phyloP scores from a whole-genome alignment of 2,329 filamentous ascomycete genomes.

The Colletotrichum plurivorum region DNA sequence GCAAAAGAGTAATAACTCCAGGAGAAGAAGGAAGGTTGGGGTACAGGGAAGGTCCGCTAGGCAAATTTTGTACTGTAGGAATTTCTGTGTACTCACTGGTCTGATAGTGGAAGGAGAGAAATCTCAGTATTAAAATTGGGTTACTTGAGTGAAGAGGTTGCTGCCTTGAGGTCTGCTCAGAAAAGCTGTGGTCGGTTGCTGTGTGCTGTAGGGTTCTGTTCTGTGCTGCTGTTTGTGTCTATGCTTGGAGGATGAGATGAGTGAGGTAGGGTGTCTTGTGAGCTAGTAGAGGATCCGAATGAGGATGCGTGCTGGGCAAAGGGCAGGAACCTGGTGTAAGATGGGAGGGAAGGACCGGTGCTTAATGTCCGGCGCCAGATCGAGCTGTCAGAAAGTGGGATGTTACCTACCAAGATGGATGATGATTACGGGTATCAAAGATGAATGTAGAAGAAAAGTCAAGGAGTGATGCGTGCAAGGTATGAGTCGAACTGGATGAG shows the following conservation, averaged over 20 bases:
- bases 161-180: constrained; percentile 4
- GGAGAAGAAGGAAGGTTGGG: not conserved
- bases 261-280: not conserved
- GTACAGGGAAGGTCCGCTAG: not conserved
- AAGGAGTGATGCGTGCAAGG: not conserved
- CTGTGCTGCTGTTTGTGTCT: constrained; percentile 8
- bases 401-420: not conserved
- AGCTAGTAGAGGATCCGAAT: not conserved
- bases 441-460: not conserved
- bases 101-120: not conserved
- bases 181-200: not conserved
- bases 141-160: not conserved
- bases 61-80: not conserved
- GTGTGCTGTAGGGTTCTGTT: not conserved
- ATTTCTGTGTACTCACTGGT: constrained; percentile 16
- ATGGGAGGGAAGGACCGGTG: not conserved
- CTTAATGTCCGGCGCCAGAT: not conserved
- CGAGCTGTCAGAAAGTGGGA: not conserved
- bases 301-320: not conserved
- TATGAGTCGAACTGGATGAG: not conserved
- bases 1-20: not conserved
- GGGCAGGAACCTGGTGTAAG: not conserved
- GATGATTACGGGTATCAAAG: not conserved
- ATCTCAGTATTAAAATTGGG: not conserved
- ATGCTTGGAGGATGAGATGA: not conserved